Base-by-base conservation (phyloP, 371 early-diverging fungal species). In the Mucor piriformis region DNA sequence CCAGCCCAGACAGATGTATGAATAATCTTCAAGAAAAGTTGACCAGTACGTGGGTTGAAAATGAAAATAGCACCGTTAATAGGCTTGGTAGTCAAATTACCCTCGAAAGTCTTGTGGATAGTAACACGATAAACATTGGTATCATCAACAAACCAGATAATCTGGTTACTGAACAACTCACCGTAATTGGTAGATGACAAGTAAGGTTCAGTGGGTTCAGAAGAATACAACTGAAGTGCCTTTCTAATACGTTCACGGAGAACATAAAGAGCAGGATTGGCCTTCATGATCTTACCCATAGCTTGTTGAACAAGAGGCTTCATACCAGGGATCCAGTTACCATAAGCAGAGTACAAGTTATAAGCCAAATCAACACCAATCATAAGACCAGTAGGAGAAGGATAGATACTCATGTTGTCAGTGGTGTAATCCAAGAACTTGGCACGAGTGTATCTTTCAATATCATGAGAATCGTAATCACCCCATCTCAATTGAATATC, bases 401-500 rank as follows among this genome's bases (percentile, higher is more conserved):
- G 97, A 74, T 99, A 98, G 63, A 97, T 94, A 73, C 95, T 94
- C 95, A 97, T 95, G 78, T 92, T 93, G 72, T 97, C 97, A 4
- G 95, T 95, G 11, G 95, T 94, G 84, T 97, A 96, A 74, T 98
- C 98, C 81, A 96, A 79, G 86, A 94, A 99, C 79, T 97, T 98
- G 67, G 95, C 92, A 65, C 98, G 90, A 25, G 98, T 94, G 83
- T 99, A 99, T 63, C 99, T 90, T 81, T 97, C 96, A 64, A 97
- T 89, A 74, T 99, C 98, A 74, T 97, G 98, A 34, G 94, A 95
- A 79, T 99, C 99, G 67, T 92, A 99, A 72, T 99, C 98, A 67
- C 99, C 99, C 99, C 99, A 99, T 63, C 98, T 85, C 34, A 99
- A 85, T 80, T 99, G 98, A 57, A 99, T 92, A 79, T 99, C 99